These are phyloP conservation scores for Rhizophagus sp. DNA, from an alignment of 192 early-diverging fungal genomes.

Conservation along the genomic window DNA sequence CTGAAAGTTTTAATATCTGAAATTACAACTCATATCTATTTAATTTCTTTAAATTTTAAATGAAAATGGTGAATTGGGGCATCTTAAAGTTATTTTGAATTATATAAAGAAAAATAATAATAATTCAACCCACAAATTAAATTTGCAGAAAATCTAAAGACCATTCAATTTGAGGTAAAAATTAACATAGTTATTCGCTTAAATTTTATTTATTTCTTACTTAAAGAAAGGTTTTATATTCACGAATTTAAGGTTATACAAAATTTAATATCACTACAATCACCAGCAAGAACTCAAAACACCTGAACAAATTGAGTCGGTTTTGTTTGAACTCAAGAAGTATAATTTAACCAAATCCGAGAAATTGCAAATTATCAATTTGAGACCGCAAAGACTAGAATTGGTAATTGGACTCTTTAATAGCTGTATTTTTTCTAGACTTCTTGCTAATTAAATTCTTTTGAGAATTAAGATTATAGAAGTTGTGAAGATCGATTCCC, in stretches of 20 bases:
- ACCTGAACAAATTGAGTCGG: slow-evolving; percentile 18
- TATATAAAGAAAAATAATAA: too few species aligned
- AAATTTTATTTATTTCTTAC: neutral
- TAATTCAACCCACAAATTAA: slow-evolving; percentile 1
- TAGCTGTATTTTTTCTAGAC: neutral
- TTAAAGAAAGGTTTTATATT: too few species aligned
- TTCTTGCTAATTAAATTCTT: neutral
- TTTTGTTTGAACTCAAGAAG: slow-evolving; percentile 5
- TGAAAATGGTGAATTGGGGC: too few species aligned
- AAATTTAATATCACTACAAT: slow-evolving; percentile 3
- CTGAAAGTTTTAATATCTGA: too few species aligned
- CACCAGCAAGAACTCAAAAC: slow-evolving; percentile 15
- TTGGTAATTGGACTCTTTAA: neutral
- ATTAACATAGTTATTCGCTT: neutral
- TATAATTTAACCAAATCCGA: slow-evolving; percentile 19
- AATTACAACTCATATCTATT: too few species aligned
- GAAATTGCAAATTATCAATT: slow-evolving; percentile 25
- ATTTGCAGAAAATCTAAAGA: slow-evolving; percentile 24
- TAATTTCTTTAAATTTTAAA: too few species aligned
- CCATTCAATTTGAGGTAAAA: slow-evolving; percentile 25
- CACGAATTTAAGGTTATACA: slow-evolving; percentile 5
- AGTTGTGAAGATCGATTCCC: slow-evolving; percentile 20
- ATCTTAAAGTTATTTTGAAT: too few species aligned
- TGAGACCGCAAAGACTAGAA: slow-evolving; percentile 17
- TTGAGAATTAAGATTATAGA: slow-evolving; percentile 18